Base-by-base conservation (phyloP, 1,284 basidiomycete species). In the Inonotus hispidus region DNA sequence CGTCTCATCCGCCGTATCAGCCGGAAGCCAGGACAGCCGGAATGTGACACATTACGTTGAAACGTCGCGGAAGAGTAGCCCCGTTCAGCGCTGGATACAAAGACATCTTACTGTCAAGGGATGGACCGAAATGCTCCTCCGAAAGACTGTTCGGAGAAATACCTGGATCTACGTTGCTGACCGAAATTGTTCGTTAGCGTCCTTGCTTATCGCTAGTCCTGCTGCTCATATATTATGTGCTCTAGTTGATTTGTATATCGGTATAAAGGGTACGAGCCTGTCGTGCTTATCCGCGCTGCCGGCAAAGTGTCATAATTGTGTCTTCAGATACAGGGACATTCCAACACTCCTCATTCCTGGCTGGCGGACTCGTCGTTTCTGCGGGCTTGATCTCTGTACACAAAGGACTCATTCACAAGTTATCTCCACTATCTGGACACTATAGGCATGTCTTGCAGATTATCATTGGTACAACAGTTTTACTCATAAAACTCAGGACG, bases 101-200 rank as follows among this genome's bases (percentile, higher is more conserved):
- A 59, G 25, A 11, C 58, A 59, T 29, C 29, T 59, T 13, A 59
- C 58, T 21, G 38, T 53, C 5, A 59, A 59, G 14, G 58, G 58
- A 11, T 59, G 58, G 58, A 53, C 49, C 14, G 58, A 59, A 35
- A 27, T 39, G 46, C 65, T 89, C 49, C 71, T 90, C 56, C 71
- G 84, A 54, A 87, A 84, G 72, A 87, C 85, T 0, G 74, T 84
- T 29, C 77, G 75, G 64, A 76, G 79, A 57, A 84, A 88, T 69
- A 87, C 84, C 6, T 88, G 84, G 85, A 86, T 89, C 37, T 88
- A 87, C 70, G 82, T 85, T 23, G 77, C 82, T 53, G 84, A 57
- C 47, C 43, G 25, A 50, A 39, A 56, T 3, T 32, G 39, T 50
- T 19, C 52, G 19, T 58, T 43, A 43, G 39, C 43, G 62, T 45